Base-by-base conservation (phyloP, 768 basidiomycete species). In the Panaeolus papilionaceus region DNA sequence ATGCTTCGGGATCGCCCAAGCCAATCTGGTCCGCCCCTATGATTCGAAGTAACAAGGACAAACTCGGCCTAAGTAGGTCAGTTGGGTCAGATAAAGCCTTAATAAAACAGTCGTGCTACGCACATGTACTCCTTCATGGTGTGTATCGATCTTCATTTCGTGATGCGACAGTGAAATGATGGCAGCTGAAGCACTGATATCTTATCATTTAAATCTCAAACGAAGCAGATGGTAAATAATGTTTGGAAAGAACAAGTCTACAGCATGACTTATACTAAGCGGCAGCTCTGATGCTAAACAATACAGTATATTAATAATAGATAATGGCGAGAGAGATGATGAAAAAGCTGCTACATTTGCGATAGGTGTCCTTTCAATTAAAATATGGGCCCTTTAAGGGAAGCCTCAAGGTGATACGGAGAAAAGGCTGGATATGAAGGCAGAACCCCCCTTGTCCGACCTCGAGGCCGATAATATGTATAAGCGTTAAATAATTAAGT, bases 251-350 rank as follows among this genome's bases (percentile, higher is more conserved):
- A 51, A 26, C 9, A 51, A 23, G 16, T 28, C 26, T 28, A 58
- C 14, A 58, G 33, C 37, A 58, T 11, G 3, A 33, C 4, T 7
- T 28, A 16, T 7, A 4, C 8, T 9, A 23, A 14, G 8, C 49
- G 54, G 33, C 11, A 12, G 28, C 5, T 33, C 14, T 33, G 54
- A 37, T 58, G 54, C 54, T 58, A 58, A 51, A 33, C 28, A 28
- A 58, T 58, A 58, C 54, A 58, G 54, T 58, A 58, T 58, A 58
- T 58, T 51, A 16, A 37, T 58, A 12, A 58, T 58, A 58, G 26
- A 58, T 58, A 58, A 23, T 58, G 26, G 26, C 11, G 49, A 11
- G 26, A 14, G 9, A 9, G 49, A 10, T 28, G 26, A 51, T 11
- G 9, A 51, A 58, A 33, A 28, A 33, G 1, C 54, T 58, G 42